Evolutionary conservation across 768 basidiomycete genomes (phyloP), one percentile per base, ranked within the genome.

Genomic region (Hygrocybe punicea): DNA sequence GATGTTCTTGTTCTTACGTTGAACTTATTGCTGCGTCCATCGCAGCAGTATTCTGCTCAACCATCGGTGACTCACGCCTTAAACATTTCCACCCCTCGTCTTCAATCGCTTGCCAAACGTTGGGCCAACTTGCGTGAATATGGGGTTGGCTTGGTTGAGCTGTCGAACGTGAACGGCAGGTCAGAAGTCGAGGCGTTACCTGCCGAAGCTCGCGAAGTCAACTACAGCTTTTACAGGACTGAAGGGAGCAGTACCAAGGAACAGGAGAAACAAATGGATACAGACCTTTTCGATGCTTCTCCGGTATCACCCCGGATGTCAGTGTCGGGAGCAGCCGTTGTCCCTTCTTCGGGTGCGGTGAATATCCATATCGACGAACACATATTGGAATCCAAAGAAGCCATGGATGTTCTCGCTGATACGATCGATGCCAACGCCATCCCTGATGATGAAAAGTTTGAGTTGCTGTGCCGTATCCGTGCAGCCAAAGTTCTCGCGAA

Each of bases 41-140:
- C 93, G 4, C 95, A 98, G 66, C 95, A 98, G 68, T 98, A 97
- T 69, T 93, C 91, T 7, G 84, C 87, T 13, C 88, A 92, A 64
- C 87, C 89, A 8, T 84, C 91, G 11, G 86, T 95, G 51, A 87
- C 91, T 39, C 84, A 89, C 62, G 85, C 86, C 1, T 80, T 91
- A n/a, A 88, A 81, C 71, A 88, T 90, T 57, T 92, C 87, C 35
- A 89, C 86, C 3, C 81, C 85, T 55, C 87, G 91, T 51, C 79
- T 98, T 11, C 83, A 89, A 58, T 86, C 87, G 19, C 83, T 98
- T 34, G 87, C 89, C 7, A 91, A 87, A 63, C 84, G 89, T 53
- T 95, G 92, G 89, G 83, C 89, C 10, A 83, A 86, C 67, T 67
- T 92, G 9, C 85, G 89, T 58, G 92, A 95, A 67, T 82, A 87